These are phyloP conservation scores for Paecilomyces sp. DNA, from an alignment of 2,329 filamentous ascomycete species.

Conservation along the genomic window DNA sequence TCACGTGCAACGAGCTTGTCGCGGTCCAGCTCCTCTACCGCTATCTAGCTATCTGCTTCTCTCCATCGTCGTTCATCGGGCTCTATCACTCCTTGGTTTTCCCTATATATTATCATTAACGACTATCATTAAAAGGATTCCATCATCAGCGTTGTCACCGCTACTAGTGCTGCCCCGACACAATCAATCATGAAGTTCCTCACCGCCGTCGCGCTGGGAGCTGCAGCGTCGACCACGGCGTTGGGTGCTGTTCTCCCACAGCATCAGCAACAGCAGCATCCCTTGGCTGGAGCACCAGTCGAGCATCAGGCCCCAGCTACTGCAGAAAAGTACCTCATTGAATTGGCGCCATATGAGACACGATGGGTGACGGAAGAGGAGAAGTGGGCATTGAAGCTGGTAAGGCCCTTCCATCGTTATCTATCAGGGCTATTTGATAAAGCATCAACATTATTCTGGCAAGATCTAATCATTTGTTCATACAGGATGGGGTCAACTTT, in stretches of 20 bases:
- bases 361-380: slow-evolving; percentile 88
- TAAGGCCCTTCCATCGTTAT: slow-evolving; percentile 31
- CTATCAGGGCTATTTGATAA: background rate
- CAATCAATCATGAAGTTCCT: slow-evolving; percentile 29
- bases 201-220: slow-evolving; percentile 28
- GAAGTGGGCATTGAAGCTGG: slow-evolving; percentile 84
- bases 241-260: slow-evolving; percentile 22
- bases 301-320: slow-evolving; percentile 12
- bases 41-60: background rate
- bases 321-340: slow-evolving; percentile 64
- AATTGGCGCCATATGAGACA: slow-evolving; percentile 75
- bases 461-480: background rate
- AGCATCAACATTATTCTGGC: background rate
- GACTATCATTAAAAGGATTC: background rate
- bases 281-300: slow-evolving; percentile 11
- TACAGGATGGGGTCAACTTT: slow-evolving; percentile 74
- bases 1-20: background rate
- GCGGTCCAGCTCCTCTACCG: background rate
- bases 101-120: background rate
- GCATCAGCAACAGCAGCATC: slow-evolving; percentile 16
- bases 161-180: background rate
- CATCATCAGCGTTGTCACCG: background rate
- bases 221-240: slow-evolving; percentile 22
- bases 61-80: background rate
- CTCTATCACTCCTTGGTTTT: background rate